Percentiles rank a stretch among this genome's conserved stretches.
These are phyloP conservation scores for Cubamyces sp. DNA, from an alignment of 768 basidiomycete genomes.

Conservation along the genomic window DNA sequence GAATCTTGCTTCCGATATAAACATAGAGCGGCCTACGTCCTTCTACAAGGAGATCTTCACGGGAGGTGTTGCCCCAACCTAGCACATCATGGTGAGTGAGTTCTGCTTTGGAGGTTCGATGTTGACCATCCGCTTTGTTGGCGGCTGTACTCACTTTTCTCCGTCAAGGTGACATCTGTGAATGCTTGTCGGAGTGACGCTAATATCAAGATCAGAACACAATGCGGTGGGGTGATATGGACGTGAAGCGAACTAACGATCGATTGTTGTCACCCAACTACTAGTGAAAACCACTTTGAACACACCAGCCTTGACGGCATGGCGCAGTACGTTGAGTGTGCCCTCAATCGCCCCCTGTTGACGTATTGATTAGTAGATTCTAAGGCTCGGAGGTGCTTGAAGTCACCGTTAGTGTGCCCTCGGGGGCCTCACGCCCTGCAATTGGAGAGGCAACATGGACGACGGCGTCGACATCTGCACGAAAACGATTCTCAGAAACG, in stretches of 20 bases:
- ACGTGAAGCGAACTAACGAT: not conserved
- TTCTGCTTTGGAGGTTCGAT: no score
- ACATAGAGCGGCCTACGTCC: conserved; percentile 30
- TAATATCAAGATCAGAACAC: not conserved
- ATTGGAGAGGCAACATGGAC: conserved; percentile 28
- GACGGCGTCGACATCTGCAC: conserved; percentile 21
- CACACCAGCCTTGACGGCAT: conserved; percentile 44
- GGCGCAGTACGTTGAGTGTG: conserved; percentile 42
- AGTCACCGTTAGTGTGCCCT: conserved; percentile 10
- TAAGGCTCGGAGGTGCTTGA: not conserved
- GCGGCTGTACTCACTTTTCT: conserved; percentile 31
- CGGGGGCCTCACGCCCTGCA: conserved; percentile 14
- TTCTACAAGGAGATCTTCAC: conserved; percentile 35
- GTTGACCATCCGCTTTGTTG: not conserved
- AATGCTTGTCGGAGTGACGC: conserved; percentile 17
- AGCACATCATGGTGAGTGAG: no score
- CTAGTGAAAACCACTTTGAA: conserved; percentile 45
- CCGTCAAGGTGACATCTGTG: conserved; percentile 27
- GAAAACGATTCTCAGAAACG: no score
- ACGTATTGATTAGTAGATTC: not conserved
- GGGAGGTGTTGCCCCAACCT: conserved; percentile 42
- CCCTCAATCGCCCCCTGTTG: conserved; percentile 42
- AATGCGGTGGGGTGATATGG: no score
- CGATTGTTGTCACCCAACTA: conserved; percentile 38
- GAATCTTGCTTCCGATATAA: conserved; percentile 44